These are phyloP conservation scores for Lagenaria siceraria DNA, from an alignment of 306 rosid species.

Conservation along the genomic window DNA sequence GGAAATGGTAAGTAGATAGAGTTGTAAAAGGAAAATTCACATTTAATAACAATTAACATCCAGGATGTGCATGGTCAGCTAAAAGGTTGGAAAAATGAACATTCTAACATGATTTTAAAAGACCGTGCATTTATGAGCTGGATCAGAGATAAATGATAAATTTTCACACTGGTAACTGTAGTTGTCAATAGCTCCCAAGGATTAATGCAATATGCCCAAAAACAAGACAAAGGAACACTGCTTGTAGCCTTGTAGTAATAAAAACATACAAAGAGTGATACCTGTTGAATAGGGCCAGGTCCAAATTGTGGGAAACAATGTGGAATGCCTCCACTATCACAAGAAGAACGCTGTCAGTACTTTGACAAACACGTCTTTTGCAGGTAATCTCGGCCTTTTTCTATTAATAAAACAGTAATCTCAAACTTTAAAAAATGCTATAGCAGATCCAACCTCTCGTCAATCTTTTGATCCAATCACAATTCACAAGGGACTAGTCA, in stretches of 20 bases:
- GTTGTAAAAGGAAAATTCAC: background rate
- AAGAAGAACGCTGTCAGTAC: conserved; percentile 31
- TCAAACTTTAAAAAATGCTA: background rate
- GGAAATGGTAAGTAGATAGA: background rate
- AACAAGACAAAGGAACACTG: background rate
- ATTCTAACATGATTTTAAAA: background rate
- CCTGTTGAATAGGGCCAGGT: conserved; percentile 91
- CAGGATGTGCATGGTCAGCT: background rate
- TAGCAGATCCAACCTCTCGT: background rate
- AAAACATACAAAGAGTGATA: conserved; percentile 4
- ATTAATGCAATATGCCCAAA: background rate
- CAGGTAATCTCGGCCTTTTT: background rate
- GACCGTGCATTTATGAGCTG: background rate
- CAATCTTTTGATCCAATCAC: background rate
- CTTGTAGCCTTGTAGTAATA: background rate
- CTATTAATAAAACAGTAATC: background rate
- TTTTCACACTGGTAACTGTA: background rate
- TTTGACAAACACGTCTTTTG: background rate
- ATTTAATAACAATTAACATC: background rate
- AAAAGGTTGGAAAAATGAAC: background rate
- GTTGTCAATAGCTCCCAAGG: background rate
- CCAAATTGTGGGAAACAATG: conserved; percentile 99
- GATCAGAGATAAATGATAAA: too few species aligned
- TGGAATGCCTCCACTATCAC: conserved; percentile 79
- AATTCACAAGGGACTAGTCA: background rate